phyloP scores from a whole-genome alignment of 176 grass and related monocot genomes.

The Eleusine coracana region DNA sequence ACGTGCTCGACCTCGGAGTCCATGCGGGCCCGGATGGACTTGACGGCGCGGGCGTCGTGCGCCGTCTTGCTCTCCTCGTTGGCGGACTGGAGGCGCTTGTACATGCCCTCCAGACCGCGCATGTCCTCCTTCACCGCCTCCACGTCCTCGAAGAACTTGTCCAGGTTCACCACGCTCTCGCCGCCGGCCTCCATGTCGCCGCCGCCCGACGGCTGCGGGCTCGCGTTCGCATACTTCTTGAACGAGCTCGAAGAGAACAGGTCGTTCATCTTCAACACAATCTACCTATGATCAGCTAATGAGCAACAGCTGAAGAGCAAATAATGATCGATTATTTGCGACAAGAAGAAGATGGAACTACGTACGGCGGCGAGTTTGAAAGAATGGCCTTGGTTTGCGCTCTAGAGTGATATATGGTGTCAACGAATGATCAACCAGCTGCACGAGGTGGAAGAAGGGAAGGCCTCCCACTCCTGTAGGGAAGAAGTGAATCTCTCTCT shows the following conservation, averaged over 20 bases:
- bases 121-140: conserved; percentile 89
- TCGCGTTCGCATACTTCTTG: conserved; percentile 78
- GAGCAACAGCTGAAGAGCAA: neutral
- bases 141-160: conserved; percentile 88
- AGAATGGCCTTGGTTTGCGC: conserved; percentile 41
- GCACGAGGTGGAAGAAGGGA: conserved; percentile 44
- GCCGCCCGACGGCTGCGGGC: conserved; percentile 50
- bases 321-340: too few relatives aligned
- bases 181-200: conserved; percentile 71
- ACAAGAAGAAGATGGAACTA: too few relatives aligned
- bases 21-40: conserved; percentile 74
- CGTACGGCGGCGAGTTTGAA: conserved; percentile 3
- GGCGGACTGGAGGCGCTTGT: conserved; percentile 65
- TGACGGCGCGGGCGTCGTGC: conserved; percentile 73
- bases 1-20: conserved; percentile 81
- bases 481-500: conserved; percentile 14
- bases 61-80: conserved; percentile 79
- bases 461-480: conserved; percentile 52
- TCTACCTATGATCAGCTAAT: neutral
- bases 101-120: conserved; percentile 62
- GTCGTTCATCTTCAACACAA: conserved; percentile 73
- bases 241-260: conserved; percentile 88
- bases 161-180: conserved; percentile 45
- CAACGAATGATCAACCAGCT: conserved; percentile 26
- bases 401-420: conserved; percentile 40